phyloP scores from a whole-genome alignment of 2,329 filamentous ascomycete species.

The Curvularia lunata region DNA sequence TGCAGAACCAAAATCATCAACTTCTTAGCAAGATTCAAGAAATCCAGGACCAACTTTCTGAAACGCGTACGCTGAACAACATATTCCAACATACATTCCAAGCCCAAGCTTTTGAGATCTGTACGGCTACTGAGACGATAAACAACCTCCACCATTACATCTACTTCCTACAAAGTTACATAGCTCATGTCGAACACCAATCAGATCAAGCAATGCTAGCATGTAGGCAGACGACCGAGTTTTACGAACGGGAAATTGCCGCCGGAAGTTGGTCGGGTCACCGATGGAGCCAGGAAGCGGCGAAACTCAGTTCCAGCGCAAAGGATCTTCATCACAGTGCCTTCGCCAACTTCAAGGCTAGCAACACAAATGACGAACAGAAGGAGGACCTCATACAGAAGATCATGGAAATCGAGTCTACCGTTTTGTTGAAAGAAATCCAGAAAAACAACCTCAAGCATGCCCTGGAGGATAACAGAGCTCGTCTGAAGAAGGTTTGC shows the following conservation, averaged over 20 bases:
- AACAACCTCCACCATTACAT: background rate
- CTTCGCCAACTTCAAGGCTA: background rate
- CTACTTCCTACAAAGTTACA: background rate
- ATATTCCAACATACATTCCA: background rate
- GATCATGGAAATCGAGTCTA: background rate
- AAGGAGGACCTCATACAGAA: background rate
- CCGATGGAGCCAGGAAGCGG: background rate
- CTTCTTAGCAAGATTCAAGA: background rate
- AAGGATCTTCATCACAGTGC: background rate
- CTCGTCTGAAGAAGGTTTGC: background rate
- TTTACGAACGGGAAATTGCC: background rate
- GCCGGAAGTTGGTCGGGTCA: background rate
- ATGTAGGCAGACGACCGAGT: background rate
- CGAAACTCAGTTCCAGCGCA: background rate
- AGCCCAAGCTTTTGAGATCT: background rate
- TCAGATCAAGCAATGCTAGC: background rate
- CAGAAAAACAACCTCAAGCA: background rate
- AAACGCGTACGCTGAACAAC: background rate
- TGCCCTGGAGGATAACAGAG: background rate
- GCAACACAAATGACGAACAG: background rate
- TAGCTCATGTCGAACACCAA: background rate
- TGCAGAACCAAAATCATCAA: background rate
- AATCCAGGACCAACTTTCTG: background rate
- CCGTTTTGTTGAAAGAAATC: background rate
- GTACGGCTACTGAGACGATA: background rate